Evolutionary conservation across 805 yeast species (phyloP).

Genomic region (Kluyveromyces lactis): DNA sequence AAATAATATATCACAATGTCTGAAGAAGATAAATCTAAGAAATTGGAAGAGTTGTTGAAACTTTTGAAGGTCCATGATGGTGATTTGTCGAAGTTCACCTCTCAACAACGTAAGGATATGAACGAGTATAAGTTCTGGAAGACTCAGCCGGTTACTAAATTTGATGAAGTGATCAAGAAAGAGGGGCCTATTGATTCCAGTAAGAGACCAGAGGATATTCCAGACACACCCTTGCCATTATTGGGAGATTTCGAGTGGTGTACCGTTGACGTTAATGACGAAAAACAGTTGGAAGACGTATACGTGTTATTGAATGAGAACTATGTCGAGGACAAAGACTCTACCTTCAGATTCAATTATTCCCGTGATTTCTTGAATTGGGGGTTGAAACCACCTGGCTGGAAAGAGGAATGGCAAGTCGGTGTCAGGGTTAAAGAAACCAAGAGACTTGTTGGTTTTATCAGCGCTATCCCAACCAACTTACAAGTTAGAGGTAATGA

Average conservation of each 20-base stretch:
- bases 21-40: constrained; percentile 16
- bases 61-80: constrained; percentile 31
- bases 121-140: constrained; percentile 94
- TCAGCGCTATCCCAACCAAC: constrained; percentile 78
- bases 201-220: constrained; percentile 66
- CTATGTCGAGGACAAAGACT: constrained; percentile 92
- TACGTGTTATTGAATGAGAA: constrained; percentile 75
- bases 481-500: constrained; percentile 49
- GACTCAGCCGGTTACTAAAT: constrained; percentile 86
- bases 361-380: constrained; percentile 75
- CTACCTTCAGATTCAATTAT: constrained; percentile 86
- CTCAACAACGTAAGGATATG: constrained; percentile 60
- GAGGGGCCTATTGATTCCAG: constrained; percentile 76
- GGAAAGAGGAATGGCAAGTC: constrained; percentile 80
- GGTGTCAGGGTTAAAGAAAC: constrained; percentile 82
- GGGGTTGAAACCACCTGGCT: constrained; percentile 94
- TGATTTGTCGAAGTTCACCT: constrained; percentile 38
- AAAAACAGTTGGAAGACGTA: constrained; percentile 62
- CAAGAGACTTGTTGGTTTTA: constrained; percentile 80
- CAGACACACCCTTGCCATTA: constrained; percentile 62
- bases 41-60: constrained; percentile 44
- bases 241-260: constrained; percentile 85
- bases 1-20: constrained; percentile 9
- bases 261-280: constrained; percentile 53
- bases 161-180: constrained; percentile 53